Evolutionary conservation across 192 early-diverging fungal species (phyloP).

Genomic region (Coemansia sp.): DNA sequence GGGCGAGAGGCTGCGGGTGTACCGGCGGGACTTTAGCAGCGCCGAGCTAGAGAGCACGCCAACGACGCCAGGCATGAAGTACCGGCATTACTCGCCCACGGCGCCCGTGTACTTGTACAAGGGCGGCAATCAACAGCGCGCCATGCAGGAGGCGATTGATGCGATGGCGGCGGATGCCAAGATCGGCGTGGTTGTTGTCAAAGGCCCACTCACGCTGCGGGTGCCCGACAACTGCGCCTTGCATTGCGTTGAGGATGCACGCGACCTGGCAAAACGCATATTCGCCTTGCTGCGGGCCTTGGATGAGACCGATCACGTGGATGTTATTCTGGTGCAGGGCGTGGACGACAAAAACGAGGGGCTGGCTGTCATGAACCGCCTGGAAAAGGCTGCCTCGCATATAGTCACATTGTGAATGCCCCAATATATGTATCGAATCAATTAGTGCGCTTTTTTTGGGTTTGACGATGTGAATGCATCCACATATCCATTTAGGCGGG

Average conservation of each 20-base stretch:
- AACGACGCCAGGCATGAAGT: constrained; percentile 99
- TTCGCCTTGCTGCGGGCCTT: constrained; percentile 78
- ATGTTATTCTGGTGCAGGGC: constrained; percentile 89
- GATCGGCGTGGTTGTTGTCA: constrained; percentile 18
- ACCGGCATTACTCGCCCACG: constrained; percentile 94
- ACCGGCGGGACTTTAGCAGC: constrained; percentile 75
- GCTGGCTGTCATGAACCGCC: constrained; percentile 94
- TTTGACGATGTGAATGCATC: too few species aligned
- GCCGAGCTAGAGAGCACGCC: constrained; percentile 71
- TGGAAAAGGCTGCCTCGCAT: constrained; percentile 83
- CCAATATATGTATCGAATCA: constrained; percentile 2
- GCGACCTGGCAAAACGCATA: constrained; percentile 74
- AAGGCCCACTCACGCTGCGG: not conserved
- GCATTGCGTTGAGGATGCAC: constrained; percentile 49
- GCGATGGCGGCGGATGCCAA: not conserved
- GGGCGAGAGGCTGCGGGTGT: constrained; percentile 66
- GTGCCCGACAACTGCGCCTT: constrained; percentile 1
- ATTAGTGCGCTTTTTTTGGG: constrained; percentile 6
- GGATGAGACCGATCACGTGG: constrained; percentile 64
- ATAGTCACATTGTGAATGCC: not conserved
- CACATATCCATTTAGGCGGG: too few species aligned
- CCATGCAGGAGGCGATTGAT: not conserved
- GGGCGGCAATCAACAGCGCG: not conserved
- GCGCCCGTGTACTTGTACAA: constrained; percentile 79
- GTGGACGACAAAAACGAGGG: constrained; percentile 84